Percentiles rank a stretch among this genome's conserved stretches.
Conservation (phyloP, 768 basidiomycete genomes). For the Daedaleopsis nitida region DNA sequence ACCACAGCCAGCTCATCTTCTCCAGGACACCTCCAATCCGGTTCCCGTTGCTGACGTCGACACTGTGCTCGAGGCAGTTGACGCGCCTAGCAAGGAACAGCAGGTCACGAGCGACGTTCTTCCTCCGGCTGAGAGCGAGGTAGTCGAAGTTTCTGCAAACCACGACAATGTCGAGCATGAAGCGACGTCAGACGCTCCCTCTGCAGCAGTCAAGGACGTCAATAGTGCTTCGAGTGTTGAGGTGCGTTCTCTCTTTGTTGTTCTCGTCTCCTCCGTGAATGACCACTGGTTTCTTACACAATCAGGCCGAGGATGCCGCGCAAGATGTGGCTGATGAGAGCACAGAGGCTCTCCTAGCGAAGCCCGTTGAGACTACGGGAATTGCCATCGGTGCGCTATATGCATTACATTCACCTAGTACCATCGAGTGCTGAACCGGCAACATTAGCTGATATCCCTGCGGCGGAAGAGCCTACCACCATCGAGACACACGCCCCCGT, state of each 20-base stretch:
- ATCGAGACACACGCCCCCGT: neutral
- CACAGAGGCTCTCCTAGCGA: neutral
- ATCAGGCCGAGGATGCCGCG: neutral
- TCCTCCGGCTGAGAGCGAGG: slow-evolving; percentile 2
- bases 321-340: neutral
- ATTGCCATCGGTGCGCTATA: neutral
- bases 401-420: neutral
- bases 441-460: neutral
- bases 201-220: neutral
- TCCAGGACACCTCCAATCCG: slow-evolving; percentile 9
- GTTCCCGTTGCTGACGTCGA: slow-evolving; percentile 1
- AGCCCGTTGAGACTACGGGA: neutral
- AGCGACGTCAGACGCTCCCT: slow-evolving; percentile 2
- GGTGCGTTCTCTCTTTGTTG: neutral
- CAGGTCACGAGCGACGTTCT: slow-evolving; percentile 7
- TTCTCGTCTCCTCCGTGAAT: neutral
- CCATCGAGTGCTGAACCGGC: neutral
- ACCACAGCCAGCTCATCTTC: slow-evolving; percentile 13
- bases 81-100: neutral
- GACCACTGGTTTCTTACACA: neutral
- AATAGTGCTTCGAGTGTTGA: neutral
- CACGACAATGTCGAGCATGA: neutral
- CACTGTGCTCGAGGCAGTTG: slow-evolving; percentile 6
- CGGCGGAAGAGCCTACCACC: neutral
- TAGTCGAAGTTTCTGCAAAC: neutral